A percentile compares a stretch with the other conserved stretches of the same genome.
phyloP scores from a whole-genome alignment of 2,329 filamentous ascomycete species.

The Trichophyton simii region DNA sequence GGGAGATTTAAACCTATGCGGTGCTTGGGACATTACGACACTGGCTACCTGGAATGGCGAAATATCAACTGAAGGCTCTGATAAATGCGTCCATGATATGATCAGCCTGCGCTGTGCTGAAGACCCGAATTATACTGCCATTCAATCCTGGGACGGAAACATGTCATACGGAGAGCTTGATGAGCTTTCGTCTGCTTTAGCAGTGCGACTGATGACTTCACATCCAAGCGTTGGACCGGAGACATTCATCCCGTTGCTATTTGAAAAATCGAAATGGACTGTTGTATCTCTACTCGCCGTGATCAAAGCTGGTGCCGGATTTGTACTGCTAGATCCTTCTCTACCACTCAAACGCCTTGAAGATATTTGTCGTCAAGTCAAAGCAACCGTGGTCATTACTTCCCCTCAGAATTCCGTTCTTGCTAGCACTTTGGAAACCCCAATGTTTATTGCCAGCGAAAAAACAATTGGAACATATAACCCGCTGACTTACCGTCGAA shows the following conservation, averaged over 20 bases:
- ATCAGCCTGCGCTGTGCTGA: background rate
- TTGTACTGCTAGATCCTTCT: slow-evolving; percentile 19
- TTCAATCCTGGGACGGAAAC: slow-evolving; percentile 16
- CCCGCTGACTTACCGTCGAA: background rate
- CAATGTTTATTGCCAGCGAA: background rate
- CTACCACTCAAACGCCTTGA: slow-evolving; percentile 23
- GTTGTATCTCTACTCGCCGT: slow-evolving; percentile 19
- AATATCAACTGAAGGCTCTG: background rate
- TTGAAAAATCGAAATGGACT: slow-evolving; percentile 22
- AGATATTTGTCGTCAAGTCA: slow-evolving; percentile 6
- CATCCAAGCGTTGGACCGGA: slow-evolving; percentile 17
- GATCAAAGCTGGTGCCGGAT: slow-evolving; percentile 19
- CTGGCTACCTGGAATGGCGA: background rate
- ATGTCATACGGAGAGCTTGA: slow-evolving; percentile 12
- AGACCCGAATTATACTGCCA: slow-evolving; percentile 7
- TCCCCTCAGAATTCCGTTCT: background rate
- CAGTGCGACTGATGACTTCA: slow-evolving; percentile 14
- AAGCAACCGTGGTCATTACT: slow-evolving; percentile 3
- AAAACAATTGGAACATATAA: background rate
- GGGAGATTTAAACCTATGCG: background rate
- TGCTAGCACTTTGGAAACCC: background rate
- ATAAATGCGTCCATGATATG: background rate
- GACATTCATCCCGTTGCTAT: slow-evolving; percentile 17
- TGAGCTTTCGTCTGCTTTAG: slow-evolving; percentile 13
- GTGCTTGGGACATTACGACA: background rate